Conservation (phyloP, 2,329 filamentous ascomycete genomes). For the Talaromyces albobiverticillius region DNA sequence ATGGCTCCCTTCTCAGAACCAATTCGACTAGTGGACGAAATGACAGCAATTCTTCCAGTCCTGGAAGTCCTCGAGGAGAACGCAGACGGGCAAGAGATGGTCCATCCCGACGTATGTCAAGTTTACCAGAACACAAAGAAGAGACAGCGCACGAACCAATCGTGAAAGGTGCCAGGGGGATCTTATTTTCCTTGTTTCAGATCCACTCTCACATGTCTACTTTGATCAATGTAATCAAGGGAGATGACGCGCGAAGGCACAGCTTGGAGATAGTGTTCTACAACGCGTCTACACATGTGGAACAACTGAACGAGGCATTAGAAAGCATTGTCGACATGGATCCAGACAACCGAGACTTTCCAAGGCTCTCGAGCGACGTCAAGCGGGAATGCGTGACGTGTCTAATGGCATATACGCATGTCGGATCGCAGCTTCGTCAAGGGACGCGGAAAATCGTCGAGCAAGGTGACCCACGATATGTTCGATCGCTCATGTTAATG, state of each 20-base stretch:
- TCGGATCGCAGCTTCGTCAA: slow-evolving; percentile 49
- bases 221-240: slow-evolving; percentile 47
- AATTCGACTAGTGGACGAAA: slow-evolving; percentile 26
- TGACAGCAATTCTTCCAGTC: slow-evolving; percentile 23
- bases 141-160: slow-evolving; percentile 47
- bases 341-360: slow-evolving; percentile 50
- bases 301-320: slow-evolving; percentile 55
- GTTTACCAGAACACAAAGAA: slow-evolving; percentile 55
- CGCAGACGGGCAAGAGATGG: slow-evolving; percentile 40
- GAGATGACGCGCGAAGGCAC: slow-evolving; percentile 46
- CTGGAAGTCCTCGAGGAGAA: slow-evolving; percentile 41
- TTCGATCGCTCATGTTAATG: slow-evolving; percentile 58
- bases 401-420: slow-evolving; percentile 49
- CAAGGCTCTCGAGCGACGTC: slow-evolving; percentile 38
- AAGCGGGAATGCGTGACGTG: slow-evolving; percentile 48
- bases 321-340: slow-evolving; percentile 49
- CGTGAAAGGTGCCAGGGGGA: slow-evolving; percentile 55
- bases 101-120: slow-evolving; percentile 53
- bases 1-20: slow-evolving; percentile 52
- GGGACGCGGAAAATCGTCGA: slow-evolving; percentile 52
- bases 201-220: slow-evolving; percentile 47
- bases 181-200: slow-evolving; percentile 55
- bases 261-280: slow-evolving; percentile 56
- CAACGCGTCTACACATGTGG: slow-evolving; percentile 55
- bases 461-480: slow-evolving; percentile 54